Conservation (phyloP, 352 stramenopile genomes). For the Thalassiosira sp. region DNA sequence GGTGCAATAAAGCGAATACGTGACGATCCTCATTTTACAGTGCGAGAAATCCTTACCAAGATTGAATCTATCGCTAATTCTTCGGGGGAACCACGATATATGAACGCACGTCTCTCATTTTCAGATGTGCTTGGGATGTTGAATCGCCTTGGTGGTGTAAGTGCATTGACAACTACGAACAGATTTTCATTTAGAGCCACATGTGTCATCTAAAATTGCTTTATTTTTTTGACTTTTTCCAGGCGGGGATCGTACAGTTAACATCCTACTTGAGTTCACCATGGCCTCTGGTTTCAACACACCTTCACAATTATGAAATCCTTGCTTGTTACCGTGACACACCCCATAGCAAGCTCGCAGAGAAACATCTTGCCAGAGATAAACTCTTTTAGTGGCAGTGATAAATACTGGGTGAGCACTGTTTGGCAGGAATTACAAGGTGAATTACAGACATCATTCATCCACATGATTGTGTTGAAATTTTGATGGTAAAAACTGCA, state of each 20-base stretch:
- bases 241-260: conserved; percentile 58
- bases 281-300: conserved; percentile 56
- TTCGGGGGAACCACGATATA: conserved; percentile 63
- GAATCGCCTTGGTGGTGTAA: conserved; percentile 47
- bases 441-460: no score
- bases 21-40: conserved; percentile 58
- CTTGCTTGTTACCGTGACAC: conserved; percentile 59
- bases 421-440: no score
- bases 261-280: conserved; percentile 47
- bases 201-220: no score
- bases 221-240: conserved; percentile 6
- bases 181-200: background rate
- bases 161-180: background rate
- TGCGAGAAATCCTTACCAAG: conserved; percentile 75
- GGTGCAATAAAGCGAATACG: conserved; percentile 56
- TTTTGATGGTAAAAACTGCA: no score
- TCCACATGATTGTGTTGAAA: no score
- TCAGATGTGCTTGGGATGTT: conserved; percentile 55
- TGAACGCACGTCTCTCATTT: conserved; percentile 57
- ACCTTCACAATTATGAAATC: conserved; percentile 62
- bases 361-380: conserved; percentile 53
- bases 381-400: conserved; percentile 17
- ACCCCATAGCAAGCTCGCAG: conserved; percentile 44
- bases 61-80: conserved; percentile 71
- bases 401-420: background rate